A percentile compares a stretch with the other conserved stretches of the same genome.
Evolutionary conservation across 495 filamentous ascomycete genomes (phyloP).

Genomic region (Hypoxylon subgilvum): DNA sequence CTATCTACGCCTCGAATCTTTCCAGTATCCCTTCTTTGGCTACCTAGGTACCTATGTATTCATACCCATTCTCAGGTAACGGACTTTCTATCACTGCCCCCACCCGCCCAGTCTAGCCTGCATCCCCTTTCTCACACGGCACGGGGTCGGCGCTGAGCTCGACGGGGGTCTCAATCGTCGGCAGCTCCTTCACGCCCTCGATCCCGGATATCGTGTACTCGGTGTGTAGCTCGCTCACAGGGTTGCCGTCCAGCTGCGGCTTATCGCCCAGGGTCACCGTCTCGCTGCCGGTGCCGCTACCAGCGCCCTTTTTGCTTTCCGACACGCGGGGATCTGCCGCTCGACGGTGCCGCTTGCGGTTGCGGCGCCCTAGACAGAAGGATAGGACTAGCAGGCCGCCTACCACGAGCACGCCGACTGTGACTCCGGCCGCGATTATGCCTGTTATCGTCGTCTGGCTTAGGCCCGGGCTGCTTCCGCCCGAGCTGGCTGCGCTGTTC

Average conservation of each 20-base stretch:
- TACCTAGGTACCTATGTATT: no score
- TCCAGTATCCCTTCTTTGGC: no score
- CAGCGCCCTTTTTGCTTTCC: background rate
- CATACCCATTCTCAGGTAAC: no score
- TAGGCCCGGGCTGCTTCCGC: conserved; percentile 2
- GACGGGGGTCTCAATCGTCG: conserved; percentile 23
- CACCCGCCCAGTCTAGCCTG: no score
- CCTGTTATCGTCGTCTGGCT: conserved; percentile 36
- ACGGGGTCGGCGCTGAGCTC: conserved; percentile 32
- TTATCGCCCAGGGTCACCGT: no score
- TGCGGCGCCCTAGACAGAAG: conserved; percentile 26
- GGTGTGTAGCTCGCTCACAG: conserved; percentile 25
- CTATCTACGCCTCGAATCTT: no score
- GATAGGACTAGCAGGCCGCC: conserved; percentile 23
- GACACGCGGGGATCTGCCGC: no score
- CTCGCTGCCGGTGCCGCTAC: background rate
- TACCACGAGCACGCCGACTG: conserved; percentile 16
- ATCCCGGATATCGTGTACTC: conserved; percentile 24
- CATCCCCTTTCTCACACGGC: no score
- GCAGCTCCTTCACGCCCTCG: conserved; percentile 20
- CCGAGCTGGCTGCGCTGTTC: background rate
- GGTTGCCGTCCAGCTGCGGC: conserved; percentile 17
- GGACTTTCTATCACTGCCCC: no score
- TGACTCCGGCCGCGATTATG: conserved; percentile 34
- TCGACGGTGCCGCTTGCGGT: background rate